Base-by-base conservation (phyloP, 2,329 filamentous ascomycete species). In the Pseudophaeomoniella oleicola region DNA sequence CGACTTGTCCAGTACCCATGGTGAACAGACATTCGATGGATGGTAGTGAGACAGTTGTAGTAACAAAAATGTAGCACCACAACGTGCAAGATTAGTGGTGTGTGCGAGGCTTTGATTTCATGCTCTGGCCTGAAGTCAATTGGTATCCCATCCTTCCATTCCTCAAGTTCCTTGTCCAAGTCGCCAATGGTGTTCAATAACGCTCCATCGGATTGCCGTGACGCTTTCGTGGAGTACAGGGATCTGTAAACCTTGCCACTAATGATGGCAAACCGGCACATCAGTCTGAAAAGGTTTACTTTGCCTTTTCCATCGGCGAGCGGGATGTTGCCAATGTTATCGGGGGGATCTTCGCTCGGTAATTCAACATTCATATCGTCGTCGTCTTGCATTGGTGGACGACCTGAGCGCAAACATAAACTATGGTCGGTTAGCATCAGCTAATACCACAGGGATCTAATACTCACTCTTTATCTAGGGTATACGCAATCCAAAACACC, bases 1-100 rank as follows among this genome's bases (percentile, higher is more conserved):
- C 90, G 75, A 51, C 84, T 94, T 1, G 88, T 96, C 90, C 90
- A 98, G 60, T 94, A 94, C 11, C 90, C 90, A 53, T 94, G 87
- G 50, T 96, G 90, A 18, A 96, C 82, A 30, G 85, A 93, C 90
- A 96, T 98, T 36, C 90, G 83, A 56, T 98, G 90, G 44, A 98
- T 94, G 0, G 90, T 98, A 1, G 88, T 94, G 36, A 98, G 63
- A 50, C 87, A 94, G 56, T 98, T 98, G 64, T 96, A 96, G 59
- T 98, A 98, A 2, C 85, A 80, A 50, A 98, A 92, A 56, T 98
- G 90, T 39, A 98, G 64, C 55, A 94, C 84, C 42, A 94, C 87
- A 36, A 98, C 76, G 46, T 96, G 88, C 14, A 98, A 66, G 14
- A 96, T 87, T n/a, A 96, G 68, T 1, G 88, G 87, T 1, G 86